Percentiles rank a stretch among this genome's conserved stretches.
These are phyloP conservation scores for Scedosporium boydii DNA, from an alignment of 2,329 filamentous ascomycete genomes.

Conservation along the genomic window DNA sequence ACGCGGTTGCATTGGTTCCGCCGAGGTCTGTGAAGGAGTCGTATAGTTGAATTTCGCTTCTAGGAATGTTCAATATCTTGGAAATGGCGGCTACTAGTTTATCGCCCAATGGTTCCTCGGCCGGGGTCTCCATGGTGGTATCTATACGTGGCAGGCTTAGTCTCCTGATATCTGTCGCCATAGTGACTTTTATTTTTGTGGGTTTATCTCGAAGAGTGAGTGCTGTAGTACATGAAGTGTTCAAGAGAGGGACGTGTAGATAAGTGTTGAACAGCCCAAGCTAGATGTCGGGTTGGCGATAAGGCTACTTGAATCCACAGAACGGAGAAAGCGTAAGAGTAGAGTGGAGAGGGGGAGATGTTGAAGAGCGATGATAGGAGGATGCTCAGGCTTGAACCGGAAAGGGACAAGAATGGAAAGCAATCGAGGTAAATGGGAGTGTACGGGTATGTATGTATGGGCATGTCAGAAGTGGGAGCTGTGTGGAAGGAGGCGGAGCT, in stretches of 20 bases:
- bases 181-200: not conserved
- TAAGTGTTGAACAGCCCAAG: too few relatives aligned
- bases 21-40: constrained; percentile 36
- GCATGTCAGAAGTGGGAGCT: not conserved
- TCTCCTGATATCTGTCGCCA: constrained; percentile 4
- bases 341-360: too few relatives aligned
- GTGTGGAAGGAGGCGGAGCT: not conserved
- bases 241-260: too few relatives aligned
- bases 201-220: not conserved
- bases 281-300: too few relatives aligned
- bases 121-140: constrained; percentile 11
- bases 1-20: constrained; percentile 26
- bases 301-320: too few relatives aligned
- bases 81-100: constrained; percentile 24
- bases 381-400: not conserved
- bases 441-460: not conserved
- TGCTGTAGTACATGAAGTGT: too few relatives aligned
- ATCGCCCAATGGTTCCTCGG: constrained; percentile 16
- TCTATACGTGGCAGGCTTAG: constrained; percentile 15
- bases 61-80: constrained; percentile 24
- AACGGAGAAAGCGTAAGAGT: too few relatives aligned
- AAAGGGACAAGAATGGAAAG: not conserved
- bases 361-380: too few relatives aligned
- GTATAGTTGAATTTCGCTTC: constrained; percentile 21
- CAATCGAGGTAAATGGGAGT: not conserved